Base-by-base conservation (phyloP, 805 yeast genomes). In the Yamadazyma sp. region DNA sequence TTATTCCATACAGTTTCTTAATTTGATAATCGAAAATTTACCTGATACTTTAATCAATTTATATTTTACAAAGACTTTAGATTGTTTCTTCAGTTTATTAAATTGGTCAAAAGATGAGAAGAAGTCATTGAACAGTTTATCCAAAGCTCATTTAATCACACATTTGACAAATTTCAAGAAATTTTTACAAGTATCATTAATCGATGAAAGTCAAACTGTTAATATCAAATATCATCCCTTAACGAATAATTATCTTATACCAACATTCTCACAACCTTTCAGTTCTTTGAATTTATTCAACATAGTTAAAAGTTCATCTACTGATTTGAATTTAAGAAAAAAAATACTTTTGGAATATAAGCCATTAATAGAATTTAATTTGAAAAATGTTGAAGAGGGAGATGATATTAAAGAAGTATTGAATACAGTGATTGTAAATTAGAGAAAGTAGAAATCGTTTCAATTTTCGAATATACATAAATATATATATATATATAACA, bases 1-100 rank as follows among this genome's bases (percentile, higher is more conserved):
- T 29, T 88, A 85, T 40, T 78, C 95, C 2, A 76, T 91, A 0
- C 75, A 72, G 39, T 85, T 83, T 47, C 60, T 89, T 17, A 66
- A 70, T 25, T 67, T 80, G 3, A 53, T 88, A 35, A 55, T 87
- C n/a, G 65, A 70, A 29, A 60, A 70, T 36, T 75, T 80, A 17
- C 68, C 75, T 2, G 73, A 67, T 27, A 67, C 82, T 6, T 57
- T 86, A 9, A 75, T 79, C 5, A 70, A 81, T 34, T 66, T 78
- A 14, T 71, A 79, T 33, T 88, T 87, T 76, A 69, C 75, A 31
- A 84, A 85, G 53, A 68, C 89, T 5, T 57, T 93, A 37, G 71
- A 73, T 38, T 75, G 83, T 29, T 78, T 76, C 45, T 76, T 84
- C 58, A 76, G 82, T 15, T 66, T 89, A 13, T 56, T 91, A 48